A percentile compares a stretch with the other conserved stretches of the same genome.
These are phyloP conservation scores for Fonsecaea monophora DNA, from an alignment of 2,329 filamentous ascomycete species.

Conservation along the genomic window DNA sequence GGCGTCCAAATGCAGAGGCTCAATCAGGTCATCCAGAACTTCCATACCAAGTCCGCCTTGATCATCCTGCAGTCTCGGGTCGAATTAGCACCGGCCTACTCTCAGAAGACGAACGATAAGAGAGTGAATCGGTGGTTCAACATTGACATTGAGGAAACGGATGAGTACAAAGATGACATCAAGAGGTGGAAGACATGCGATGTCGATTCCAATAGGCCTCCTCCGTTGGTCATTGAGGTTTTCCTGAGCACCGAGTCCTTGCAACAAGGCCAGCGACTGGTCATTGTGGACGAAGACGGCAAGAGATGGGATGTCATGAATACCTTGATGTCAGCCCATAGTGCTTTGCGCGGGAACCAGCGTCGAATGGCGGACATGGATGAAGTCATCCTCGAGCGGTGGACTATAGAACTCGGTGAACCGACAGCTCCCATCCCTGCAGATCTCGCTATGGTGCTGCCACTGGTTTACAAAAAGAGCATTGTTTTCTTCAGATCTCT, in stretches of 20 bases:
- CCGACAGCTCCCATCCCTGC: conserved; percentile 50
- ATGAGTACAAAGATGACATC: conserved; percentile 82
- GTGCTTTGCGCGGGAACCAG: conserved; percentile 37
- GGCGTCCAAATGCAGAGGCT: conserved; percentile 77
- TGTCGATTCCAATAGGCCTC: conserved; percentile 76
- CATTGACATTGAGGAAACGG: conserved; percentile 90
- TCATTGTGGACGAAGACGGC: conserved; percentile 84
- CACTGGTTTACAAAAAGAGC: conserved; percentile 95
- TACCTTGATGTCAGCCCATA: conserved; percentile 65
- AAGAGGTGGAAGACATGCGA: conserved; percentile 81
- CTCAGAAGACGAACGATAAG: conserved; percentile 62
- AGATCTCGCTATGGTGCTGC: conserved; percentile 68
- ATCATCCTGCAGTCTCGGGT: conserved; percentile 83
- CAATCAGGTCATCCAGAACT: conserved; percentile 96
- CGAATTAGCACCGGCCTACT: conserved; percentile 66
- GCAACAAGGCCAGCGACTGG: conserved; percentile 82
- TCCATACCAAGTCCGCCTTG: conserved; percentile 85
- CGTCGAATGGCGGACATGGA: conserved; percentile 55
- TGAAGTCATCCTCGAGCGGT: conserved; percentile 87
- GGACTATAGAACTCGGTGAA: conserved; percentile 82
- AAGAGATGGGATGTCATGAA: conserved; percentile 93
- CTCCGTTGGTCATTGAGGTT: conserved; percentile 86
- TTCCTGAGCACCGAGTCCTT: conserved; percentile 82
- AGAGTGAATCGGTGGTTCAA: conserved; percentile 94
- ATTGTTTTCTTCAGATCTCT: conserved; percentile 93